Percentiles rank a stretch among this genome's conserved stretches.
phyloP scores from a whole-genome alignment of 1,139 yeast genomes.

The Arxiozyma telluris region DNA sequence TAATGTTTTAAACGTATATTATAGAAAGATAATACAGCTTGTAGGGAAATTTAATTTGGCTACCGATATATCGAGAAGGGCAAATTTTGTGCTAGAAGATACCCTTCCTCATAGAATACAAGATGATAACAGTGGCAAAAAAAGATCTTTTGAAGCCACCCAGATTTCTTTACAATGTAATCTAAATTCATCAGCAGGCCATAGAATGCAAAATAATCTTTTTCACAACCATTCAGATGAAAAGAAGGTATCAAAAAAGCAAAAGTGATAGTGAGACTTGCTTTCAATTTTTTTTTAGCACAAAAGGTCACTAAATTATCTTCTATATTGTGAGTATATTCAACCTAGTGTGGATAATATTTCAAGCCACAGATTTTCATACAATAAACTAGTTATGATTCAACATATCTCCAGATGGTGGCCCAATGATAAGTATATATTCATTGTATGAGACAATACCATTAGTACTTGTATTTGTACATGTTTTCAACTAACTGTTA shows the following conservation, averaged over 20 bases:
- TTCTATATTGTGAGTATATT: not conserved
- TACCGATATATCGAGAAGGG: conserved; percentile 22
- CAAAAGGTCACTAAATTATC: too few species aligned
- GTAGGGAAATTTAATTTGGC: conserved; percentile 39
- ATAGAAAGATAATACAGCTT: conserved; percentile 49
- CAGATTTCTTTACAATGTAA: not conserved
- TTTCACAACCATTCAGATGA: not conserved
- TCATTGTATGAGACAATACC: not conserved
- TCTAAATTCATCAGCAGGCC: not conserved
- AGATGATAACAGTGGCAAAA: not conserved
- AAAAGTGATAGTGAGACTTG: not conserved
- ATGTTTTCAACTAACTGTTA: too few species aligned
- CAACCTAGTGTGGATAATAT: too few species aligned
- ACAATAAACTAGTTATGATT: too few species aligned
- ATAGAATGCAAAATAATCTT: not conserved
- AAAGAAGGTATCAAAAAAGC: not conserved
- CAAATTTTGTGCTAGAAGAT: conserved; percentile 13
- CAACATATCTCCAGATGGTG: not conserved
- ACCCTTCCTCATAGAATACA: not conserved
- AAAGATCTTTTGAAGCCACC: not conserved
- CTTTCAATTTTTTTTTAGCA: not conserved
- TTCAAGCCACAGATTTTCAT: too few species aligned
- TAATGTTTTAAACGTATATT: conserved; percentile 48
- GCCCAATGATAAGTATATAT: not conserved
- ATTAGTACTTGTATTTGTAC: not conserved